Base-by-base conservation (phyloP, 2,329 filamentous ascomycete species). In the Mycosphaerelloides madeirae region DNA sequence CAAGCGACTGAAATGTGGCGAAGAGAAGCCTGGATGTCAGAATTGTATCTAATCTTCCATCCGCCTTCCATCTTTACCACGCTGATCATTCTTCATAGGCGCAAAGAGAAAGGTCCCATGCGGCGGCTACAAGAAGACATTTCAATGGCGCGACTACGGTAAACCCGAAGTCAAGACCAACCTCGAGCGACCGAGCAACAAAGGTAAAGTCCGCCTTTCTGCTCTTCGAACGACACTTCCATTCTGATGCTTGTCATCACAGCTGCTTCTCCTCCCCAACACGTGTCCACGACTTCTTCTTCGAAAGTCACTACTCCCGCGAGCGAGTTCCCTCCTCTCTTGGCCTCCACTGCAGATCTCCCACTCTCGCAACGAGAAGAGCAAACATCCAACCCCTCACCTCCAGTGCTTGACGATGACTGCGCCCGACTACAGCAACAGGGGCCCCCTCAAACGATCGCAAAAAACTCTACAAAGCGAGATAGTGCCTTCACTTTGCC, bases 111-210 rank as follows among this genome's bases (percentile, higher is more conserved):
- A 76, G 50, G 81, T 86, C 16, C 62, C 69, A 3, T 87, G 83
- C 60, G 83, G 82, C 46, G 83, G 83, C 29, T 87, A 86, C 66
- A 84, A 80, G 64, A 87, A 84, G 62, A 80, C 84, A 62, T 86
- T 85, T 68, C 85, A 86, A 71, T 87, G 83, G 83, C 73, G 81
- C 41, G 76, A 81, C 0, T 85, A 85, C 55, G 81, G 83, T 58
- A 81, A 85, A 53, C 74, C 77, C 36, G 80, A 68, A 43, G 72
- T 81, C 51, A 65, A 66, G 15, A 65, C 66, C 39, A 77, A 74
- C 50, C 54, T 59, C 19, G 46, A 41, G 18, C 43, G 73, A 55
- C 49, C 22, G 22, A 25, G 66, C 31, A 76, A 71, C 59, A 77
- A 74, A 66, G 63, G 71, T 66, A 55, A 12, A 28, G 6, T 18